These are phyloP conservation scores for Rhizopogon vesiculosus DNA, from an alignment of 768 basidiomycete species.

Conservation along the genomic window DNA sequence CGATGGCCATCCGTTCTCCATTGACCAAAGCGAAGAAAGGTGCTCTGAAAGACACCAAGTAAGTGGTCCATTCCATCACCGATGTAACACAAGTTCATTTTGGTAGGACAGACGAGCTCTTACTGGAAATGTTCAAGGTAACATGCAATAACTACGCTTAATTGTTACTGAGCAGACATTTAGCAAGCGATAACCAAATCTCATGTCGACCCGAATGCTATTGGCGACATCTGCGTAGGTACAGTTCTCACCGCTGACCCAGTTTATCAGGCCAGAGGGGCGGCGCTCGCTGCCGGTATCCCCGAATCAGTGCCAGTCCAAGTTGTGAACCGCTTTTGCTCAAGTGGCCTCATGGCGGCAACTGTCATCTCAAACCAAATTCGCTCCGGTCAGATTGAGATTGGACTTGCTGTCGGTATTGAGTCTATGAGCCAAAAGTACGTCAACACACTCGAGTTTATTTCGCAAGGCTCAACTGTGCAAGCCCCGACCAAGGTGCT, in stretches of 20 bases:
- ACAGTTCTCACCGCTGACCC: constrained; percentile 65
- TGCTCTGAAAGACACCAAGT: constrained; percentile 67
- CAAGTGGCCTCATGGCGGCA: constrained; percentile 82
- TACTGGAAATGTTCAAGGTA: constrained; percentile 80
- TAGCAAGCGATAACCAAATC: constrained; percentile 59
- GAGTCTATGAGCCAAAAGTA: constrained; percentile 84
- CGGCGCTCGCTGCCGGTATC: constrained; percentile 76
- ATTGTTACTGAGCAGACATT: neutral
- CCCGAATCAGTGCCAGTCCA: constrained; percentile 75
- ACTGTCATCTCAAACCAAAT: constrained; percentile 76
- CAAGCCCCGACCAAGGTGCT: constrained; percentile 61
- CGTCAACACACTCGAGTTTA: constrained; percentile 18
- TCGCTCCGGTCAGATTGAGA: constrained; percentile 69
- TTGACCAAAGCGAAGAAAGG: constrained; percentile 76
- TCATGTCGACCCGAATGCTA: constrained; percentile 54
- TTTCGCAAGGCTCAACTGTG: constrained; percentile 1
- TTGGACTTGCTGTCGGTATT: constrained; percentile 78
- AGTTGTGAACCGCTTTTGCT: constrained; percentile 76
- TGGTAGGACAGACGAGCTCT: constrained; percentile 67
- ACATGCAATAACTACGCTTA: neutral
- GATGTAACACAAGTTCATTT: neutral
- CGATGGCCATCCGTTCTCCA: constrained; percentile 74
- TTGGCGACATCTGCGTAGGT: constrained; percentile 79
- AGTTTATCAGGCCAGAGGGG: constrained; percentile 65
- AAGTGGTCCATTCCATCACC: constrained; percentile 14